Percentiles rank a stretch among this genome's conserved stretches.
phyloP scores from a whole-genome alignment of 306 rosid species.

The Medicago ruthenica region DNA sequence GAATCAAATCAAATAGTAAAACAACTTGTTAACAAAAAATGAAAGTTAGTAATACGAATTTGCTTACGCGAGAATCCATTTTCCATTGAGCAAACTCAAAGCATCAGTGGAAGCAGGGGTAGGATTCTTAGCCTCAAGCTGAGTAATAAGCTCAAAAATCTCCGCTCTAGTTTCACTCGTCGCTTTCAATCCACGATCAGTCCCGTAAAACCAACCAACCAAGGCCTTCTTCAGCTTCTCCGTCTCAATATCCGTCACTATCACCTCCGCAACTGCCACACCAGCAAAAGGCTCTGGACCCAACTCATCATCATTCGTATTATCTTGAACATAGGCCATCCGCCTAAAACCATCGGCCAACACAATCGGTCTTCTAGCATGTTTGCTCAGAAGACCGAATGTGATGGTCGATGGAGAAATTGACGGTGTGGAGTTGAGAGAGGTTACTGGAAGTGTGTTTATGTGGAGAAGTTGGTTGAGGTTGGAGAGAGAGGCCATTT shows the following conservation, averaged over 20 bases:
- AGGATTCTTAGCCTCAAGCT: conserved; percentile 83
- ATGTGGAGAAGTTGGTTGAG: conserved; percentile 55
- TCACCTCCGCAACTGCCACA: conserved; percentile 45
- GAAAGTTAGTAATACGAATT: not conserved
- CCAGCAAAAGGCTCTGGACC: conserved; percentile 33
- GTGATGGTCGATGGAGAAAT: conserved; percentile 46
- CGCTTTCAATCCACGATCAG: conserved; percentile 79
- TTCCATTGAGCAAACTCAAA: conserved; percentile 78
- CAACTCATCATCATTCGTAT: conserved; percentile 54
- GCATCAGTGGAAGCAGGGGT: conserved; percentile 92
- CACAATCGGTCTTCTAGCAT: conserved; percentile 27
- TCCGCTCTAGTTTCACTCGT: conserved; percentile 86
- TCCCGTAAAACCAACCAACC: conserved; percentile 78
- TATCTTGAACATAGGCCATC: conserved; percentile 43
- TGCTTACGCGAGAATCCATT: conserved; percentile 90
- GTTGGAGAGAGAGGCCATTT: conserved; percentile 68
- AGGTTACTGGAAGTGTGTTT: conserved; percentile 48
- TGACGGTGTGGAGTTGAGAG: conserved; percentile 46
- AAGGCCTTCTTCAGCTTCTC: conserved; percentile 69
- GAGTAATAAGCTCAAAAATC: conserved; percentile 85
- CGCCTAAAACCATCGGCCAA: conserved; percentile 39
- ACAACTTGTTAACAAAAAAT: not conserved
- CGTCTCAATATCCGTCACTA: conserved; percentile 56
- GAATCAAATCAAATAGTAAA: not conserved
- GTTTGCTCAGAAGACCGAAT: conserved; percentile 36